These are phyloP conservation scores for Metschnikowia drakensbergensis DNA, from an alignment of 805 yeast species.

Conservation along the genomic window DNA sequence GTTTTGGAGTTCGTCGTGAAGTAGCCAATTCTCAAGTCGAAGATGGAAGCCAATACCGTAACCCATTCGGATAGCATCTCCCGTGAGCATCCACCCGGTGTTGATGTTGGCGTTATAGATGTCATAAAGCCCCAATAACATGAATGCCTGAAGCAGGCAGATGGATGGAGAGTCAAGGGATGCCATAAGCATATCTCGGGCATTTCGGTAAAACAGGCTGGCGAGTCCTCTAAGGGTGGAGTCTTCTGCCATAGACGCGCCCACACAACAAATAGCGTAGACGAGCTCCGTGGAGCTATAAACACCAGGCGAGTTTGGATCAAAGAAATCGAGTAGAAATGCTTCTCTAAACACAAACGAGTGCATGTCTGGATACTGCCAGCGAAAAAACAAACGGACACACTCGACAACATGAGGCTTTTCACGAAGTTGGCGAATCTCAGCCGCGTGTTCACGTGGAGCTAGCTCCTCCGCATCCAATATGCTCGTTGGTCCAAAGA, in stretches of 20 bases:
- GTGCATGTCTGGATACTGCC: conserved; percentile 18
- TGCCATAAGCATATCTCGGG: conserved; percentile 11
- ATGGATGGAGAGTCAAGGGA: conserved; percentile 12
- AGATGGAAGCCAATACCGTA: conserved; percentile 15
- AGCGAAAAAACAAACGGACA: conserved; percentile 12
- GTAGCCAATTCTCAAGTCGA: conserved; percentile 11
- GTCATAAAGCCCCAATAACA: conserved; percentile 15
- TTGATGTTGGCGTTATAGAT: conserved; percentile 13
- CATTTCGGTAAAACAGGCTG: conserved; percentile 5
- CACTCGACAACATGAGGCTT: conserved; percentile 11
- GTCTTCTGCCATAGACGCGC: conserved; percentile 11
- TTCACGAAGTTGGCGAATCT: conserved; percentile 6
- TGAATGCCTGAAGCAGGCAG: conserved; percentile 12
- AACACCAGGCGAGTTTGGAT: conserved; percentile 9
- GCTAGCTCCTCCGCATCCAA: conserved; percentile 12
- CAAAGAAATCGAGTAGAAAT: conserved; percentile 13
- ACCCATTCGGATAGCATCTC: conserved; percentile 14
- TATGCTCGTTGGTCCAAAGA: conserved; percentile 15
- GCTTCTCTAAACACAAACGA: conserved; percentile 17
- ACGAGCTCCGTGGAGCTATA: conserved; percentile 14
- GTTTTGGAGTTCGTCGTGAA: neutral
- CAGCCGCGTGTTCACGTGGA: conserved; percentile 4
- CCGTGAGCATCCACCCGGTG: conserved; percentile 15
- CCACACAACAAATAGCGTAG: conserved; percentile 12
- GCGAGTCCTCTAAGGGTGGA: conserved; percentile 4